phyloP scores from a whole-genome alignment of 2,329 filamentous ascomycete species.

The Amylocarpus encephaloides region DNA sequence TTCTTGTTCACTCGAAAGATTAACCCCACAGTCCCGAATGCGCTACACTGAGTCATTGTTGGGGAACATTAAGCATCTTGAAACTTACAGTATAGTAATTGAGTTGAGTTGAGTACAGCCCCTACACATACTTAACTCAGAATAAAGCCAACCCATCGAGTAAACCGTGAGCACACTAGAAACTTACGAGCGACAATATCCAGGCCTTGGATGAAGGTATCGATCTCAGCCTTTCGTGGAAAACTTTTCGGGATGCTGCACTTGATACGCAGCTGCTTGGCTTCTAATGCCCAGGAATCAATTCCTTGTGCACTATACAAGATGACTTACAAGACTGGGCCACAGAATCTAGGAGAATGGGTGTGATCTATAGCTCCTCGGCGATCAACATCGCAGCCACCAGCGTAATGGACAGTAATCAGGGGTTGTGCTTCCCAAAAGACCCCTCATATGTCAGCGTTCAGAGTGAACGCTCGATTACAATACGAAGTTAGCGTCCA shows the following conservation, averaged over 20 bases:
- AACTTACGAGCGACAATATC: neutral
- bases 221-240: neutral
- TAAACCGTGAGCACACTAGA: neutral
- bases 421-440: conserved; percentile 2
- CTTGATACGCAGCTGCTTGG: neutral
- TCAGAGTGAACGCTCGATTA: no score
- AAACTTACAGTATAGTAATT: no score
- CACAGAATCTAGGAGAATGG: neutral
- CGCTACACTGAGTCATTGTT: neutral
- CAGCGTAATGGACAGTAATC: neutral
- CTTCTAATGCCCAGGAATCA: neutral
- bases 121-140: neutral
- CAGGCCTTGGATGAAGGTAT: no score
- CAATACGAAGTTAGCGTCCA: no score
- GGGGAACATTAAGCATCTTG: neutral
- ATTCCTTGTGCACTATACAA: neutral
- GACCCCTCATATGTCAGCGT: no score
- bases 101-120: no score
- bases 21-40: neutral
- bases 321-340: neutral
- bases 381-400: neutral
- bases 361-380: neutral
- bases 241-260: neutral
- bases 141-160: neutral
- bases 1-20: no score